These are phyloP conservation scores for Blastobotrys terrestris DNA, from an alignment of 805 yeast genomes.

Conservation along the genomic window DNA sequence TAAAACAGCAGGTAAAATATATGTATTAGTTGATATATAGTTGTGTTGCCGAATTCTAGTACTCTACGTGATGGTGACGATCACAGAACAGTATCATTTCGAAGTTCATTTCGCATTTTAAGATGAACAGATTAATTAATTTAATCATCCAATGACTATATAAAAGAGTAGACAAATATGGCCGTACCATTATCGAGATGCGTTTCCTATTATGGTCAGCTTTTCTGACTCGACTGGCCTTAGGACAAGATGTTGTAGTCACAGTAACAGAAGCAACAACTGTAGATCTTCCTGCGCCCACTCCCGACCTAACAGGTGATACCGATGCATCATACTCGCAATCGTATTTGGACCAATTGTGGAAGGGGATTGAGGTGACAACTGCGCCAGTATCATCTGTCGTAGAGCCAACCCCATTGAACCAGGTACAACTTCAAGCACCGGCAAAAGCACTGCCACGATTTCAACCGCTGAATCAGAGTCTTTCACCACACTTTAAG, in stretches of 20 bases:
- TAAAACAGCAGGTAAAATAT: too few relatives aligned
- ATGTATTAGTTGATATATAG: too few relatives aligned
- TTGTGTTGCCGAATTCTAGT: too few relatives aligned
- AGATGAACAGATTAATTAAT: too few relatives aligned
- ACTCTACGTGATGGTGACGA: too few relatives aligned
- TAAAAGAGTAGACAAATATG: too few relatives aligned
- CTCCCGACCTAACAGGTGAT: too few relatives aligned
- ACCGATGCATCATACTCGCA: constrained; percentile 2
- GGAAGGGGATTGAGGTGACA: constrained; percentile 15
- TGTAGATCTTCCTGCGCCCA: not conserved
- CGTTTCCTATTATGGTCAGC: too few relatives aligned
- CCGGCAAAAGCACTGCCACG: constrained; percentile 11
- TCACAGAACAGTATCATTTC: too few relatives aligned
- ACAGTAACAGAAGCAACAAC: not conserved
- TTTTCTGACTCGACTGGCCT: not conserved
- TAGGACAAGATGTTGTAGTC: not conserved
- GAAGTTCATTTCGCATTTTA: too few relatives aligned
- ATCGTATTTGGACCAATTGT: constrained; percentile 5
- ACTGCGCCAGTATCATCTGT: constrained; percentile 6
- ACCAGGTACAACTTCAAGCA: constrained; percentile 9
- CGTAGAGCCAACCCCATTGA: constrained; percentile 12
- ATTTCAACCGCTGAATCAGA: not conserved
- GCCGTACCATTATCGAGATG: not conserved
- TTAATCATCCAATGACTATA: too few relatives aligned
- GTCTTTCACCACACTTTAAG: constrained; percentile 16